phyloP scores from a whole-genome alignment of 2,329 filamentous ascomycete genomes.

The Aspergillus aculeatus region DNA sequence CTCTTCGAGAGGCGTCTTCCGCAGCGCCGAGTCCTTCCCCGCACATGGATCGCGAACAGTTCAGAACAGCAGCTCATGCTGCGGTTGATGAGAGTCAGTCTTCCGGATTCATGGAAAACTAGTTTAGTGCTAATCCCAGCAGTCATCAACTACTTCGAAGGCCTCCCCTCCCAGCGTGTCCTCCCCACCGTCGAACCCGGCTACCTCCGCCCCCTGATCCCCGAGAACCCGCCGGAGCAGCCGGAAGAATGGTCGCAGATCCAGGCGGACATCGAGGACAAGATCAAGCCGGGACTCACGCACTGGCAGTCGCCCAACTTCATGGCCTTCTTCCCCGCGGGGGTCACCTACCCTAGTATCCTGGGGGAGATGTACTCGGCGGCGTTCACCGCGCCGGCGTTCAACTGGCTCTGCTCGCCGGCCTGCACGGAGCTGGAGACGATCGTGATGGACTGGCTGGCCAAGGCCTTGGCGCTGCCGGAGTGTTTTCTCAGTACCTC shows the following conservation, averaged over 20 bases:
- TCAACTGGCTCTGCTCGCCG: constrained; percentile 96
- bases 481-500: constrained; percentile 70
- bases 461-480: constrained; percentile 71
- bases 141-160: constrained; percentile 85
- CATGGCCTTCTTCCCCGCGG: constrained; percentile 91
- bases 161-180: constrained; percentile 67
- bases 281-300: constrained; percentile 88
- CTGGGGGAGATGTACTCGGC: constrained; percentile 90
- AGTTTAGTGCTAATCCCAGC: constrained; percentile 8
- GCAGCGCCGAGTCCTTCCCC: background rate
- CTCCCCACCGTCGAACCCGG: constrained; percentile 78
- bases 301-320: constrained; percentile 96
- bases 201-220: constrained; percentile 79
- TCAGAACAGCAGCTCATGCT: constrained; percentile 71
- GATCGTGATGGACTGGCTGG: constrained; percentile 88
- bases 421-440: constrained; percentile 93
- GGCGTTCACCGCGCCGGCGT: constrained; percentile 84
- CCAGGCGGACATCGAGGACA: constrained; percentile 75
- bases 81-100: constrained; percentile 78
- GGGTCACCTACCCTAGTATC: constrained; percentile 76
- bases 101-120: background rate
- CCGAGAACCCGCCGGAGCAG: constrained; percentile 64
- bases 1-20: background rate
- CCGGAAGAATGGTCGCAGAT: constrained; percentile 73
- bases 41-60: constrained; percentile 71